phyloP scores from a whole-genome alignment of 2,329 filamentous ascomycete genomes.

The Exophiala alcalophila region DNA sequence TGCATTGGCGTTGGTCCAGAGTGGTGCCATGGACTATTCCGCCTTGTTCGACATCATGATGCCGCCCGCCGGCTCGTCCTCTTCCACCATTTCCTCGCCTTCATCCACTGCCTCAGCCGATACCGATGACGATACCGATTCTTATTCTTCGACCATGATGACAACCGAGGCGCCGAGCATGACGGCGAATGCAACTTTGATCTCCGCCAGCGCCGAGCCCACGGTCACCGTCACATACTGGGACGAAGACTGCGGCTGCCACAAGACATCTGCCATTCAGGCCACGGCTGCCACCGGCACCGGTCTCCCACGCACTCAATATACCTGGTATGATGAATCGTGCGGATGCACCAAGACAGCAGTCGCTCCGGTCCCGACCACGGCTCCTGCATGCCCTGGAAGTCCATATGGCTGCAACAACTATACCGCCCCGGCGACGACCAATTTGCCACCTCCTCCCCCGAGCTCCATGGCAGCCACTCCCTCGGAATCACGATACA shows the following conservation, averaged over 20 bases:
- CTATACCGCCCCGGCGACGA: conserved; percentile 18
- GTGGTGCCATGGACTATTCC: conserved; percentile 14
- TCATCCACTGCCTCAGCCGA: too few relatives aligned
- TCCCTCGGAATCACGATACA: conserved; percentile 10
- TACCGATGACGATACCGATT: not conserved
- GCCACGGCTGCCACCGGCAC: conserved; percentile 13
- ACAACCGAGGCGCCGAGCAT: conserved; percentile 1
- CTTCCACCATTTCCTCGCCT: conserved; percentile 2
- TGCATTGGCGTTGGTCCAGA: conserved; percentile 23
- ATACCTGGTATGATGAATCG: conserved; percentile 23
- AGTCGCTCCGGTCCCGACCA: conserved; percentile 16
- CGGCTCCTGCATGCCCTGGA: conserved; percentile 6
- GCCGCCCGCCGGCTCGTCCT: not conserved
- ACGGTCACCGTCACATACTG: conserved; percentile 26
- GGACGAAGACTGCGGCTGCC: conserved; percentile 25
- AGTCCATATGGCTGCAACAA: conserved; percentile 11
- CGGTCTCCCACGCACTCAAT: conserved; percentile 14
- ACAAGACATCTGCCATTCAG: conserved; percentile 19
- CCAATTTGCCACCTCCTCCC: conserved; percentile 17
- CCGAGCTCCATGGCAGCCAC: conserved; percentile 9
- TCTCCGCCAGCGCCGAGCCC: conserved; percentile 6
- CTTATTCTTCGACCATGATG: not conserved
- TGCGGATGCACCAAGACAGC: conserved; percentile 26
- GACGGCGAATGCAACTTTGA: conserved; percentile 13
- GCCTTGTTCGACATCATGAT: conserved; percentile 11